Base-by-base conservation (phyloP, 345 rosid genomes). In the Jatropha curcas region DNA sequence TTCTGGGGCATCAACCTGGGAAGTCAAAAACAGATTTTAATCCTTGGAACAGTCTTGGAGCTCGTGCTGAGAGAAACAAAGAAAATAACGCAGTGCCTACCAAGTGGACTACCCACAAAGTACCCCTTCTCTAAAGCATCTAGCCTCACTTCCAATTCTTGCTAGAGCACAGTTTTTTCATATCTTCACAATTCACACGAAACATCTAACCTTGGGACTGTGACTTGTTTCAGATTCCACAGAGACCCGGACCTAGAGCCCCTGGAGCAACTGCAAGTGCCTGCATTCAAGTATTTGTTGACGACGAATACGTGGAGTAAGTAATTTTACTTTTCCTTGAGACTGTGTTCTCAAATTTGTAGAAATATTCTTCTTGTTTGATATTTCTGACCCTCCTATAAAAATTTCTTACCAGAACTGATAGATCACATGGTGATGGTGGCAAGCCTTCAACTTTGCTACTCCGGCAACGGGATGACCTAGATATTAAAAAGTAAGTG, bases 31-130 rank as follows among this genome's bases (percentile, higher is more conserved):
- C 75, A 75, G 90, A 80, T 74, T 70, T 52, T 60, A 84, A 79
- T 80, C 70, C 84, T 5, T 95, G 97, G 99, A 80, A 63, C 33
- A 81, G 59, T 74, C 89, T 95, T 62, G 97, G 96, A 60, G 77
- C 80, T 66, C 83, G 86, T 75, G 87, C 86, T 68, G 94, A 95
- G 81, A 92, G 98, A 75, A 92, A 95, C 85, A 95, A 95, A 84
- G 99, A 95, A 81, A 95, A 95, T 68, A 89, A 75, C 76, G 83
- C 92, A 28, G 31, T 80, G 27, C 98, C 98, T 66, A 67, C 84
- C 20, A 95, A 89, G 77, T 95, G 99, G 98, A 75, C 84, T 76
- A 75, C 90, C 3, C 82, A 82, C 78, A 92, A 92, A 98, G 99
- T 95, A 77, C 5, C n/a, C 22, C 37, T 31, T 35, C 50, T 57